Base-by-base conservation (phyloP, 805 yeast species). In the Metschnikowia similis region DNA sequence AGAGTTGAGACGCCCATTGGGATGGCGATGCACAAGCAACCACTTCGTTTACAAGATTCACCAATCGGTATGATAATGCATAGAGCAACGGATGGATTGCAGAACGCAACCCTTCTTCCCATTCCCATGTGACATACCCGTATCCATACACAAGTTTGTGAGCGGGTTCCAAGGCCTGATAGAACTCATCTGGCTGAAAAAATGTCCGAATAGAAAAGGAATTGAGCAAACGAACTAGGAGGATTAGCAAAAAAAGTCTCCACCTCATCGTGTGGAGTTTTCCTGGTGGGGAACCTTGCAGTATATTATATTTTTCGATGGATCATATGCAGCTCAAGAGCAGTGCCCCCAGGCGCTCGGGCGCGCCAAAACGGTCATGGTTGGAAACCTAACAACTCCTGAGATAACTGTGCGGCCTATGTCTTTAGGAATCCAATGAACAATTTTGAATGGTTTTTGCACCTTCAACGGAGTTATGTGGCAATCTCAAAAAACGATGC, bases 121-220 rank as follows among this genome's bases (percentile, higher is more conserved):
- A 94, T 67, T 94, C 99, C 99, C 99, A 94, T 0, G 98, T 89
- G 35, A 82, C 63, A 57, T 81, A 80, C 0, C 99, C 99, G 54
- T 84, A 85, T 1, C 94, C 91, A 64, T 75, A 89, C 0, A 85
- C 85, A 35, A 76, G 69, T 4, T 61, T 50, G 65, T 90, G 96
- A 0, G 98, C 99, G 0, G 97, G 96, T 61, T 94, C 99, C 46
- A 94, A 69, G 0, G 91, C 75, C 67, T 94, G 99, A 83, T 85
- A 94, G 67, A 77, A 94, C 66, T 94, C 99, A 66, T 94, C 99
- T 0, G 99, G 92, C 65, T 94, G 99, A 69, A 94, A 94, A 63
- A 82, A 94, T 0, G 98, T 89, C 48, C 63, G 63, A 5, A 81
- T 79, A 1, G 83, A 64, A 26, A 87, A 61, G 0, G 95, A 80